Percentiles rank a stretch among this genome's conserved stretches.
Conservation (phyloP, 2,329 filamentous ascomycete species). For the Diplocarpon mali region DNA sequence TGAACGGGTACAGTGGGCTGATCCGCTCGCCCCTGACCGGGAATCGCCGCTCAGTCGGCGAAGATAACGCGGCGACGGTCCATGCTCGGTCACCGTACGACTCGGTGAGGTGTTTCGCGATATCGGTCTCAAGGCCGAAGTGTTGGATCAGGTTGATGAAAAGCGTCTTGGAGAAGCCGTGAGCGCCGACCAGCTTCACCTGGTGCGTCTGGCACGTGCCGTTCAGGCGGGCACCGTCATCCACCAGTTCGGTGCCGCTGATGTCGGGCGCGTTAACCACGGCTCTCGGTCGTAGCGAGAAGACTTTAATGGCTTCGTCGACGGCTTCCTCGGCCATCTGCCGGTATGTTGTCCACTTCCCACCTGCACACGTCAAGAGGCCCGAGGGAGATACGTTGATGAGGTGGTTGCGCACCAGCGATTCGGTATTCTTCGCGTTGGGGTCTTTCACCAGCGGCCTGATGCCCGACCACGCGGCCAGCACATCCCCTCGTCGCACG, state of each 20-base stretch:
- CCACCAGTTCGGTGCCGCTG: slow-evolving; percentile 56
- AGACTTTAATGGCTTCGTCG: slow-evolving; percentile 63
- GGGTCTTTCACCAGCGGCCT: slow-evolving; percentile 78
- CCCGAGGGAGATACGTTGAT: slow-evolving; percentile 71
- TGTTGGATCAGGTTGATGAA: slow-evolving; percentile 95
- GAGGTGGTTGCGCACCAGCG: slow-evolving; percentile 77
- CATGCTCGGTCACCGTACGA: slow-evolving; percentile 90
- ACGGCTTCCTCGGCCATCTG: slow-evolving; percentile 90
- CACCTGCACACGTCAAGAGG: slow-evolving; percentile 73
- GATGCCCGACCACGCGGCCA: slow-evolving; percentile 83
- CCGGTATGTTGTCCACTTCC: slow-evolving; percentile 89
- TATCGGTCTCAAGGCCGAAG: slow-evolving; percentile 83
- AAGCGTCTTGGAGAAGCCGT: slow-evolving; percentile 79
- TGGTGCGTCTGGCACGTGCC: slow-evolving; percentile 76
- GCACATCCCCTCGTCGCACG: slow-evolving; percentile 74
- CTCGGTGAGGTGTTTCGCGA: slow-evolving; percentile 77
- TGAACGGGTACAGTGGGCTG: slow-evolving; percentile 72
- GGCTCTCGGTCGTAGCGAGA: slow-evolving; percentile 47
- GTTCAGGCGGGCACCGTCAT: slow-evolving; percentile 59
- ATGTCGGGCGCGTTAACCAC: slow-evolving; percentile 52
- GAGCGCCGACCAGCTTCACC: slow-evolving; percentile 70
- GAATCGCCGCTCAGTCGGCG: slow-evolving; percentile 67
- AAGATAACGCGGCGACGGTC: slow-evolving; percentile 74
- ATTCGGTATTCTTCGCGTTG: slow-evolving; percentile 75
- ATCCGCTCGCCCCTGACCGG: slow-evolving; percentile 75